phyloP scores from a whole-genome alignment of 495 filamentous ascomycete species.

The Jackrogersella minutella region DNA sequence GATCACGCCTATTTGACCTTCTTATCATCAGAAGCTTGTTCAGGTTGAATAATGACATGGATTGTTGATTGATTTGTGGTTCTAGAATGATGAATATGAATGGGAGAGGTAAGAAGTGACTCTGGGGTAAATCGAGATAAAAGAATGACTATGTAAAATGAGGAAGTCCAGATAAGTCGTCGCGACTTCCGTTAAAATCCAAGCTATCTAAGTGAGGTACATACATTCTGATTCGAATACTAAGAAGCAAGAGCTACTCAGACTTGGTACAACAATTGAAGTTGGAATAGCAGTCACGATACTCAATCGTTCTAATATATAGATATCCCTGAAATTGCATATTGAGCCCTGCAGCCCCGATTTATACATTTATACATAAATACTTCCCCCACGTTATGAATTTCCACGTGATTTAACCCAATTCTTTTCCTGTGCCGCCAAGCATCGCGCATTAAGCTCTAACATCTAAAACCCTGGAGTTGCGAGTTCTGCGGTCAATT shows the following conservation, averaged over 20 bases:
- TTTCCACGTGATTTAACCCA: conserved; percentile 15
- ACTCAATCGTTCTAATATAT: too few relatives aligned
- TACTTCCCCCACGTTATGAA: background rate
- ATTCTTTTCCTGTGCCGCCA: conserved; percentile 32
- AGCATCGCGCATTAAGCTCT: conserved; percentile 30
- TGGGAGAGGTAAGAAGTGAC: background rate
- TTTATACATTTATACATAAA: background rate
- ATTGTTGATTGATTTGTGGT: background rate
- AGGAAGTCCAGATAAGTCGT: too few relatives aligned
- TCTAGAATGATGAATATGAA: background rate
- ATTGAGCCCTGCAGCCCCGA: too few relatives aligned
- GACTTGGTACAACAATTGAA: too few relatives aligned
- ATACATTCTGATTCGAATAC: too few relatives aligned
- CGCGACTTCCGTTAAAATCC: too few relatives aligned
- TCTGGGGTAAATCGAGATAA: background rate
- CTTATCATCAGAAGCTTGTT: background rate
- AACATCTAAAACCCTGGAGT: background rate
- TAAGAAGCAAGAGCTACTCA: too few relatives aligned
- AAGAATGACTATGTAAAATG: too few relatives aligned
- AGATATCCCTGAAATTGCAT: too few relatives aligned
- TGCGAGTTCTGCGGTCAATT: conserved; percentile 31
- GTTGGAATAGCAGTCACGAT: too few relatives aligned
- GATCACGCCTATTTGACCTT: background rate
- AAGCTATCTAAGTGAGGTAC: too few relatives aligned
- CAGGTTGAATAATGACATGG: background rate